Base-by-base conservation (phyloP, 1,139 yeast genomes). In the Geotrichum australiense region DNA sequence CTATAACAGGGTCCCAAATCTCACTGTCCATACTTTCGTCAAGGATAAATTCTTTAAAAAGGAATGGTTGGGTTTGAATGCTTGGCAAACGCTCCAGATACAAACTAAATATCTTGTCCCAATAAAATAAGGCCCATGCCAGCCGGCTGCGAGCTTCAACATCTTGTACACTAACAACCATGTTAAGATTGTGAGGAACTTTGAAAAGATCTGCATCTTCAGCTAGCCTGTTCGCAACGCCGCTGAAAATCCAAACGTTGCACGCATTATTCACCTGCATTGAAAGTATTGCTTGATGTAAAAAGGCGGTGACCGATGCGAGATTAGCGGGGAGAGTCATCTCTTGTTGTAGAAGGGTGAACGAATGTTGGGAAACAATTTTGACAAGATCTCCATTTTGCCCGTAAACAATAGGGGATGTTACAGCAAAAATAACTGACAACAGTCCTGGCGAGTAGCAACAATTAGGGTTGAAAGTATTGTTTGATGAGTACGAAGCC, bases 31-130 rank as follows among this genome's bases (percentile, higher is more conserved):
- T 12, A n/a, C 21, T 28, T 12, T 21, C 11, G 24, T 34, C 43
- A 6, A 25, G 19, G n/a, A 39, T 35, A 18, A 27, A 23, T 2
- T 21, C 27, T 5, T 25, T 24, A 14, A 28, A 15, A 11, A 34
- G 28, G 12, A 29, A 35, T 8, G 39, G 38, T 14, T 22, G n/a
- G 5, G 19, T 19, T 22, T 31, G 35, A 10, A 39, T 14, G 11
- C 18, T 27, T 10, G 43, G 43, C 15, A 39, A 23, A 14, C 43
- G 39, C 3, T 32, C 35, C 20, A 35, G 18, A 15, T 35, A 39
- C 6, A 34, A 22, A 25, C 43, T 39, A 24, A 39, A 33, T 12
- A 25, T 35, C 12, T 39, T 34, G 16, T 39, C 43, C 43, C 43
- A 39, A 23, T 27, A 18, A 35, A 39, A 39, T 7, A 35, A 22